Conservation (phyloP, 176 grass and related monocot species). For the Elaeis guineensis region DNA sequence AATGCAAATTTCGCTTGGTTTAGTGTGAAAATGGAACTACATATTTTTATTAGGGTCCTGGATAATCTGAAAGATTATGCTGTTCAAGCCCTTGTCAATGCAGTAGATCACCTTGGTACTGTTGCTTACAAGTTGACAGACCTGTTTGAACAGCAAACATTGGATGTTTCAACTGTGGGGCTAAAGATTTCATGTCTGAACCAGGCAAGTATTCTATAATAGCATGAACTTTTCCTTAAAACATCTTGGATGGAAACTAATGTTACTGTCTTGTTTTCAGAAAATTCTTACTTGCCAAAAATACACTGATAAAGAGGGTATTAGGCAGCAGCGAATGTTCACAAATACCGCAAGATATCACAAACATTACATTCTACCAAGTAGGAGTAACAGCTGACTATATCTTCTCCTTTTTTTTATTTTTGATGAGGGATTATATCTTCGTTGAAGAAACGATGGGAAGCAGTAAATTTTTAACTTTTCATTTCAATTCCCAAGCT, state of each 20-base stretch:
- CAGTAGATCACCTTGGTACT: conserved; percentile 86
- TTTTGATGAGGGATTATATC: no score
- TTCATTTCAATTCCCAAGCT: conserved; percentile 17
- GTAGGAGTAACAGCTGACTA: conserved; percentile 28
- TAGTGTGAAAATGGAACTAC: background rate
- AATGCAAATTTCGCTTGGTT: background rate
- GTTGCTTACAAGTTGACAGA: conserved; percentile 90
- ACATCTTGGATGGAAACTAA: no score
- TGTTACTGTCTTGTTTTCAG: conserved; percentile 33
- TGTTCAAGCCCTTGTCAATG: conserved; percentile 88
- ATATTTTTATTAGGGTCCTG: conserved; percentile 66
- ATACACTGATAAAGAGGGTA: conserved; percentile 94
- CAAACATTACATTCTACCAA: conserved; percentile 83
- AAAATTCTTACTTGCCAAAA: conserved; percentile 69
- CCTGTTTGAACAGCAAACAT: conserved; percentile 70
- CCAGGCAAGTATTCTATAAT: conserved; percentile 42
- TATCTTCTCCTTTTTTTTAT: background rate
- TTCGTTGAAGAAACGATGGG: conserved; percentile 5
- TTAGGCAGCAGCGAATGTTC: conserved; percentile 65
- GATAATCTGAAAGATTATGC: conserved; percentile 98
- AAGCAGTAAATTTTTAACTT: conserved; percentile 10
- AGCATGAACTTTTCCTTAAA: no score
- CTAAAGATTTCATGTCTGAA: conserved; percentile 67
- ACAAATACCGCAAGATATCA: conserved; percentile 49
- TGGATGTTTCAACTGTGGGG: conserved; percentile 55